Base-by-base conservation (phyloP, 1,284 basidiomycete species). In the Rhodotorula sp. region DNA sequence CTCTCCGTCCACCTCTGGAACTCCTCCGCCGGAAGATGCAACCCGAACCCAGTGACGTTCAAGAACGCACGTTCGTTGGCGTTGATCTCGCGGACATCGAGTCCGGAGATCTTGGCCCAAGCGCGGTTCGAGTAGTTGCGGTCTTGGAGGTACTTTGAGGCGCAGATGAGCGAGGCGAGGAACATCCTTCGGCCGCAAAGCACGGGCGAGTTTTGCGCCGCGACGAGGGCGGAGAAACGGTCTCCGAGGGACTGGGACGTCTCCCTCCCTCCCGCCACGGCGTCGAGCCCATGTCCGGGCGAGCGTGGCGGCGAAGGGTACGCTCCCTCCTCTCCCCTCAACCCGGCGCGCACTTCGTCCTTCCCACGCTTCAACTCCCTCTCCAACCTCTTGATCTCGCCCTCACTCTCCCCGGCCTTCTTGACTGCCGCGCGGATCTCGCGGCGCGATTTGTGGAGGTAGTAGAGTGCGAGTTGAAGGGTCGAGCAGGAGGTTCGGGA, bases 91-190 rank as follows among this genome's bases (percentile, higher is more conserved):
- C 70, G 68, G 37, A 81, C 76, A 24, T 77, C 72, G 7, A 83
- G 72, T 10, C 81, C 82, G 20, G 80, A 79, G 58, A 83, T 81
- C 78, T 92, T 92, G 11, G 90, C 88, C 93, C 93, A 96, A 26
- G 93, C 92, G 37, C 75, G 65, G 79, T 96, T 95, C 22, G 90
- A 92, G 77, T 94, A 96, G 64, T 90, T 92, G 65, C 90, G 88
- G 78, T 97, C 94, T 81, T 94, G 92, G 67, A 90, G 86, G 80
- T 94, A 95, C 79, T 97, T 96, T 37, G 89, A 89, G 0, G 93
- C 92, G 55, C 92, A 83, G 71, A 96, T 92, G 48, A 96, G 83
- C 0, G 91, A 87, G 0, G 92, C 92, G 13, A 96, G 83, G 81
- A 96, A 95, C 2, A 92, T 87, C 52, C 92, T 86, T 26, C 92